These are phyloP conservation scores for Echinochloa phyllopogon DNA, from an alignment of 176 grass and related monocot genomes.

Conservation along the genomic window DNA sequence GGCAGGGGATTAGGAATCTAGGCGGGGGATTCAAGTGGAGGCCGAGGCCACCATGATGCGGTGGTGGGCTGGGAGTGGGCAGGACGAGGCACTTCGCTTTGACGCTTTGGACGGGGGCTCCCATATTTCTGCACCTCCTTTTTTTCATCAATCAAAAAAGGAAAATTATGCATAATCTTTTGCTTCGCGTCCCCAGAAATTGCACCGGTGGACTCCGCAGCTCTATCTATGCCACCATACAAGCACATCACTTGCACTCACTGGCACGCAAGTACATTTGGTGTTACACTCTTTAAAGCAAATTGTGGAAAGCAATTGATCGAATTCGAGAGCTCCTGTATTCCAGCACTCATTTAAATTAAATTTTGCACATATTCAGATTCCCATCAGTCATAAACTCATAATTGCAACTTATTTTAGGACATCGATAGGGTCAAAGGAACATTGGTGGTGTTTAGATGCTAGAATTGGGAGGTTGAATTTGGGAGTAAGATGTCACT, in stretches of 20 bases:
- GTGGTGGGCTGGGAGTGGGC: background rate
- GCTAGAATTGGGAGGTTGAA: too few species aligned
- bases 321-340: background rate
- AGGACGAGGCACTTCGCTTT: background rate
- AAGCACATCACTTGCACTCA: background rate
- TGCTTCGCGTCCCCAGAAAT: slow-evolving; percentile 9
- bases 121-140: background rate
- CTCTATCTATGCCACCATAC: background rate
- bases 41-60: background rate
- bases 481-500: too few species aligned
- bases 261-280: too few species aligned
- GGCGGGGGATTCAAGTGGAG: slow-evolving; percentile 14
- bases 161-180: background rate
- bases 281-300: background rate
- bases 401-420: background rate
- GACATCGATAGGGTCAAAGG: background rate
- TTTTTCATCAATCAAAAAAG: too few species aligned
- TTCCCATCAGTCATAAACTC: background rate
- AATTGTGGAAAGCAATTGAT: background rate
- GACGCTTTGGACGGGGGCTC: background rate
- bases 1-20: slow-evolving; percentile 23
- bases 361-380: too few species aligned
- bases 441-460: too few species aligned
- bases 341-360: too few species aligned
- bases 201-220: background rate